Conservation (phyloP, 2,329 filamentous ascomycete species). For the Aspergillus quadrilineatus region DNA sequence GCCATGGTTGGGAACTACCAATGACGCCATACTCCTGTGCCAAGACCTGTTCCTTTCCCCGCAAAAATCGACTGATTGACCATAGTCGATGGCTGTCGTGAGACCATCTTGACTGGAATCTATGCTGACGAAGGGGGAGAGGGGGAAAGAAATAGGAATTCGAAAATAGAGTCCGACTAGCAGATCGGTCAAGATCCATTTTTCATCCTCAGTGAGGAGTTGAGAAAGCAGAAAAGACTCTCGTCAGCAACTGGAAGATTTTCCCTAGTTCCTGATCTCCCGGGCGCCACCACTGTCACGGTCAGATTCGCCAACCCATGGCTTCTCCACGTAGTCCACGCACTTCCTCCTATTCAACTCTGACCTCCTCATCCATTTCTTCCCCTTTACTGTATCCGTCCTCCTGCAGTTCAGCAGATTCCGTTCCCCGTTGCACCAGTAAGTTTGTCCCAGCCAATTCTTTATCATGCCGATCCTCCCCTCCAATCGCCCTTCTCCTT, state of each 20-base stretch:
- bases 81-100: neutral
- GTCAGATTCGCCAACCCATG: conserved; percentile 12
- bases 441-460: conserved; percentile 10
- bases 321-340: conserved; percentile 13
- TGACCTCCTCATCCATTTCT: conserved; percentile 21
- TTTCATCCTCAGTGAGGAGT: neutral
- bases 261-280: conserved; percentile 4
- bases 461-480: neutral
- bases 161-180: too few species aligned
- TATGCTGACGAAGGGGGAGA: neutral
- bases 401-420: conserved; percentile 29
- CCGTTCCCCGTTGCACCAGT: conserved; percentile 19
- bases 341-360: conserved; percentile 21
- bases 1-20: too few species aligned
- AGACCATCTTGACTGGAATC: neutral
- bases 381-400: conserved; percentile 33
- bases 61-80: conserved; percentile 2
- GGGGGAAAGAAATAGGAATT: neutral
- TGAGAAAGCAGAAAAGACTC: neutral
- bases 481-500: neutral
- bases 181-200: neutral
- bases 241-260: neutral
- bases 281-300: conserved; percentile 2
- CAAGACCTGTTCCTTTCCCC: conserved; percentile 5
- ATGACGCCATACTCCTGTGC: conserved; percentile 22